Evolutionary conservation across 31 red algal genomes (phyloP).

Genomic region (Endocladia muricata): DNA sequence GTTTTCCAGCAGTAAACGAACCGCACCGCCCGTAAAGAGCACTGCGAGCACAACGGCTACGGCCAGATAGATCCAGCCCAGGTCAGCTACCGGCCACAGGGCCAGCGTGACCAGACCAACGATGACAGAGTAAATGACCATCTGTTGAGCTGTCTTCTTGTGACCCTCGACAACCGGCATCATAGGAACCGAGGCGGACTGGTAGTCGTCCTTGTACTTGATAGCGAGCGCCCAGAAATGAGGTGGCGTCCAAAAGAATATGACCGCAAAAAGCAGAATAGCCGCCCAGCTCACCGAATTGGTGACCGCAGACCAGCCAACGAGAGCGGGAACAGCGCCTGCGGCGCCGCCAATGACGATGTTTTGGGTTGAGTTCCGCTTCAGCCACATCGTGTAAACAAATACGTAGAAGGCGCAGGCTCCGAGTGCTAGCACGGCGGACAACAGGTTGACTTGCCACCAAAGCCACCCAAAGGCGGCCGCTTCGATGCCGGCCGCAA

Average conservation of each 20-base stretch:
- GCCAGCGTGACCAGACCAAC: too few species aligned
- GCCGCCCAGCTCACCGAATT: not conserved
- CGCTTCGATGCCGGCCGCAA: not conserved
- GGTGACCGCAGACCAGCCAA: not conserved
- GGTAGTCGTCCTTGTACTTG: too few species aligned
- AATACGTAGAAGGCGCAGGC: not conserved
- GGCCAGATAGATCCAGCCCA: too few species aligned
- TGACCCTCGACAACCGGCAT: too few species aligned
- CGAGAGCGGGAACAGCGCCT: not conserved
- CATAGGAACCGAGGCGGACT: too few species aligned
- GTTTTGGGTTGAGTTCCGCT: not conserved
- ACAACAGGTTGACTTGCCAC: not conserved
- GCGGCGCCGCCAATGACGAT: constrained; percentile 13
- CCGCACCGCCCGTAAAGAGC: too few species aligned
- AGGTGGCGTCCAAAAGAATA: constrained; percentile 6
- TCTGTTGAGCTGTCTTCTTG: too few species aligned
- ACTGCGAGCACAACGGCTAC: too few species aligned
- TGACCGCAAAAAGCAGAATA: not conserved
- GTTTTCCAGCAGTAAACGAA: too few species aligned
- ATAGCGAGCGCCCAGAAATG: constrained; percentile 4
- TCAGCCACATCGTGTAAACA: not conserved
- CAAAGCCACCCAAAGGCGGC: not conserved
- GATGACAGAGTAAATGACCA: too few species aligned
- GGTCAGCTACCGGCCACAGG: too few species aligned
- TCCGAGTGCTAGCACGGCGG: not conserved